Conservation (phyloP, 1,284 basidiomycete genomes). For the Ustilago tritici region DNA sequence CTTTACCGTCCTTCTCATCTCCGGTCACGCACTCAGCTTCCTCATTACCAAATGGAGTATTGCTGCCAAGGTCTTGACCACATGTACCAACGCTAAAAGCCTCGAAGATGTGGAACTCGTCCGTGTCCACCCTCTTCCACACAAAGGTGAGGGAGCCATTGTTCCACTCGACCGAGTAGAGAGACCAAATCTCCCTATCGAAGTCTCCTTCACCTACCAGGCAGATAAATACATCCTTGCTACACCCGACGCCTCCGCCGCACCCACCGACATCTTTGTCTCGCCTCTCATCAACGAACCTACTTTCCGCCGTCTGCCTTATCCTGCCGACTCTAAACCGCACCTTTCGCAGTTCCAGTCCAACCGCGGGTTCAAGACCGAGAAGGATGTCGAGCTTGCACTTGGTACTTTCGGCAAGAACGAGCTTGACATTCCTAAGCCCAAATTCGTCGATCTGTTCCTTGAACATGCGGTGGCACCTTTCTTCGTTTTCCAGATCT, state of each 20-base stretch:
- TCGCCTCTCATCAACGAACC: slow-evolving; percentile 72
- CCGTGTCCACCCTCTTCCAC: slow-evolving; percentile 83
- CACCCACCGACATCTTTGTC: slow-evolving; percentile 56
- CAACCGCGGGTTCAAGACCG: slow-evolving; percentile 72
- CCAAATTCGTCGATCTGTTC: slow-evolving; percentile 67
- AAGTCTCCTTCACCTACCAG: slow-evolving; percentile 94
- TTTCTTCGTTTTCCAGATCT: slow-evolving; percentile 69
- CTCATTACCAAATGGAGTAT: slow-evolving; percentile 91
- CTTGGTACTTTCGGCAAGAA: slow-evolving; percentile 66
- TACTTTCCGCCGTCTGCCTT: slow-evolving; percentile 85
- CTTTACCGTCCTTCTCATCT: slow-evolving; percentile 84
- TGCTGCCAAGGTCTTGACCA: slow-evolving; percentile 81
- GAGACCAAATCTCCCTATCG: slow-evolving; percentile 64
- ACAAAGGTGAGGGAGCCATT: slow-evolving; percentile 92
- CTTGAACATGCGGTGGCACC: slow-evolving; percentile 69
- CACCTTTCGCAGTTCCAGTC: slow-evolving; percentile 78
- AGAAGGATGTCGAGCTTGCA: slow-evolving; percentile 61
- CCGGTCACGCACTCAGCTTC: slow-evolving; percentile 91
- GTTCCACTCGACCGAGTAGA: slow-evolving; percentile 77
- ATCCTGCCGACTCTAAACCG: slow-evolving; percentile 84
- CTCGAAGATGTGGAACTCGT: slow-evolving; percentile 83
- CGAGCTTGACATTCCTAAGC: slow-evolving; percentile 66
- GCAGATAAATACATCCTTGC: slow-evolving; percentile 90
- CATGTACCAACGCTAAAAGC: slow-evolving; percentile 71
- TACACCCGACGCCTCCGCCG: slow-evolving; percentile 69